Evolutionary conservation across 257 asterid species (phyloP).

Genomic region (Pogostemon cablin): DNA sequence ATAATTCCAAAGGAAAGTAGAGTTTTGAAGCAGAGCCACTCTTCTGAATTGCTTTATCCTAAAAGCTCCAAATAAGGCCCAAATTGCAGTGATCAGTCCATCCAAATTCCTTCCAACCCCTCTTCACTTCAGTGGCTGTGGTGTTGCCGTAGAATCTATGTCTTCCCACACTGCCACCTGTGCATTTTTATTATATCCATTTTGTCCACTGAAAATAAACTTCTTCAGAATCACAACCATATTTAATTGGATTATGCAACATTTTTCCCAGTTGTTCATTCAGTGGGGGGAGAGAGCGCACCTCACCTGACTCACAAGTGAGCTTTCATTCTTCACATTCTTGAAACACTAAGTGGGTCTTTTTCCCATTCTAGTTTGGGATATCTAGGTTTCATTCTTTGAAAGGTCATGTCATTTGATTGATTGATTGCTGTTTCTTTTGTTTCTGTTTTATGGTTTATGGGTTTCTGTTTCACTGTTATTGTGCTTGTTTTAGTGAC

Average conservation of each 20-base stretch:
- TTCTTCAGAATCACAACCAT: background rate
- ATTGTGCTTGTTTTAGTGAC: conserved; percentile 6
- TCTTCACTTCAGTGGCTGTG: conserved; percentile 43
- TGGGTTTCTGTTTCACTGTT: conserved; percentile 14
- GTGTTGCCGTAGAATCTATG: conserved; percentile 36
- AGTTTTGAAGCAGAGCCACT: conserved; percentile 40
- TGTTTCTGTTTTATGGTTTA: background rate
- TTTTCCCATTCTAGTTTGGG: background rate
- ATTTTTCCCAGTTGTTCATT: background rate
- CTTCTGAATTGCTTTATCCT: conserved; percentile 37
- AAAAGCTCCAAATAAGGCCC: conserved; percentile 37
- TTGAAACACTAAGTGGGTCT: background rate
- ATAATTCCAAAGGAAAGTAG: conserved; percentile 8
- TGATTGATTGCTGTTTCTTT: background rate
- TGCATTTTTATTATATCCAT: conserved; percentile 29
- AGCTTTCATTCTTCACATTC: conserved; percentile 23
- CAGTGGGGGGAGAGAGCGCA: conserved; percentile 14
- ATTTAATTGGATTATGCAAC: conserved; percentile 10
- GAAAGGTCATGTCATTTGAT: conserved; percentile 19
- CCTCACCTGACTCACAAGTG: conserved; percentile 31
- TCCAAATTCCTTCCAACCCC: conserved; percentile 21
- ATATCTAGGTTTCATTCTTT: background rate
- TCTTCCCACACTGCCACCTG: conserved; percentile 41
- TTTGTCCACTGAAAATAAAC: background rate
- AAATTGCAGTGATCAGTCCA: conserved; percentile 22